Conservation (phyloP, 305 asterid genomes). For the Fraxinus angustifolia region DNA sequence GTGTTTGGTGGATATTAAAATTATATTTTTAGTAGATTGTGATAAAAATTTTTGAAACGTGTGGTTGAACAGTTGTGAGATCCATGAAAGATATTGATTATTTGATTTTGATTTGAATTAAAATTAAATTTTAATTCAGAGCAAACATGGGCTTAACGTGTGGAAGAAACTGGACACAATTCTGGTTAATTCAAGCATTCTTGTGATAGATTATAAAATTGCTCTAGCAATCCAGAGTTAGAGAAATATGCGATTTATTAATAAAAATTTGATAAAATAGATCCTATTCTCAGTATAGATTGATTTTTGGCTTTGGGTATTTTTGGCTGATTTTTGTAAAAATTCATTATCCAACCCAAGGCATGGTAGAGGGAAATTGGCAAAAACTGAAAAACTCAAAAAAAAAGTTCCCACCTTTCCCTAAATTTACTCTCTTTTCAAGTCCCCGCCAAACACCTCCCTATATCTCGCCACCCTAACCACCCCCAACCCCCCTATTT, state of each 20-base stretch:
- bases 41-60: no score
- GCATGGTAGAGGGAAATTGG: constrained; percentile 25
- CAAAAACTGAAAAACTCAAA: constrained; percentile 32
- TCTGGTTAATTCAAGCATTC: neutral
- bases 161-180: neutral
- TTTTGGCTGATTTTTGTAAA: neutral
- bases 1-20: no score
- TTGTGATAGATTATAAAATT: neutral
- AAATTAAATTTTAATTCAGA: no score
- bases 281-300: neutral
- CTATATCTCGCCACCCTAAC: constrained; percentile 16
- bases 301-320: neutral
- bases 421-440: constrained; percentile 15
- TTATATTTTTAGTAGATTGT: no score
- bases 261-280: neutral
- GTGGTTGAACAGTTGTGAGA: no score
- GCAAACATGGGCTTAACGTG: no score
- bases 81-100: no score
- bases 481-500: constrained; percentile 1
- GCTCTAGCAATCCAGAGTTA: neutral
- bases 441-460: constrained; percentile 44
- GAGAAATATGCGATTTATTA: neutral
- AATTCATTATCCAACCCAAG: neutral
- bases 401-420: constrained; percentile 15
- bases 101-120: no score